Percentiles rank a stretch among this genome's conserved stretches.
Conservation (phyloP, 345 rosid species). For the Camelina neglecta region DNA sequence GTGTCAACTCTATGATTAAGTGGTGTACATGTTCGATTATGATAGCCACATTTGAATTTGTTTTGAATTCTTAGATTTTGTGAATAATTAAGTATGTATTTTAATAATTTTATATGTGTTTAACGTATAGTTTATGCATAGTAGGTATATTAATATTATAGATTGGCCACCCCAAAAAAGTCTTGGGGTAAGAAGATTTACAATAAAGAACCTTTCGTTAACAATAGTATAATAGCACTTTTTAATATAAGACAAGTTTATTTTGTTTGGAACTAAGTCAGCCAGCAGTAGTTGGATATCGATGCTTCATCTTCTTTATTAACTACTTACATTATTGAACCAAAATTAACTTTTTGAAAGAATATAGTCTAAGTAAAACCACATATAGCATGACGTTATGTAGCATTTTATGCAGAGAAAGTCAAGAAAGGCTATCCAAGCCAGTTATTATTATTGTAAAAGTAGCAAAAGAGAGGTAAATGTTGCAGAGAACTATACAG, state of each 20-base stretch:
- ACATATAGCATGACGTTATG: not conserved
- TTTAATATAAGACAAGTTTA: not conserved
- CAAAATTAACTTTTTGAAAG: not conserved
- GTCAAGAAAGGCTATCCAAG: slow-evolving; percentile 9
- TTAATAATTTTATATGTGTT: slow-evolving; percentile 21
- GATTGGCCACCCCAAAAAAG: slow-evolving; percentile 39
- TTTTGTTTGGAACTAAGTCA: slow-evolving; percentile 28
- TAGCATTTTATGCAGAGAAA: not conserved
- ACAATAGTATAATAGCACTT: not conserved
- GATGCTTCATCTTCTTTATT: slow-evolving; percentile 13
- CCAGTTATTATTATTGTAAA: not conserved
- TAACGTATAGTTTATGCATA: slow-evolving; percentile 41
- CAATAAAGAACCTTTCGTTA: slow-evolving; percentile 16
- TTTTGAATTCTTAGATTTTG: slow-evolving; percentile 41
- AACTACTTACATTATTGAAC: slow-evolving; percentile 12
- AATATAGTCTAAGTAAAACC: not conserved
- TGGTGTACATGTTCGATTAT: slow-evolving; percentile 61
- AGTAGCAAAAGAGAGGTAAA: slow-evolving; percentile 15
- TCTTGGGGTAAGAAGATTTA: slow-evolving; percentile 24
- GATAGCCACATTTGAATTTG: slow-evolving; percentile 51
- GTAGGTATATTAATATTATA: slow-evolving; percentile 27
- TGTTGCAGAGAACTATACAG: slow-evolving; percentile 30
- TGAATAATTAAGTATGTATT: slow-evolving; percentile 26
- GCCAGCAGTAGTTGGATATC: slow-evolving; percentile 27
- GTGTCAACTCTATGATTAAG: slow-evolving; percentile 47